Percentiles rank a stretch among this genome's conserved stretches.
phyloP scores from a whole-genome alignment of 139 green algal genomes.

The Coelastrella sp. region DNA sequence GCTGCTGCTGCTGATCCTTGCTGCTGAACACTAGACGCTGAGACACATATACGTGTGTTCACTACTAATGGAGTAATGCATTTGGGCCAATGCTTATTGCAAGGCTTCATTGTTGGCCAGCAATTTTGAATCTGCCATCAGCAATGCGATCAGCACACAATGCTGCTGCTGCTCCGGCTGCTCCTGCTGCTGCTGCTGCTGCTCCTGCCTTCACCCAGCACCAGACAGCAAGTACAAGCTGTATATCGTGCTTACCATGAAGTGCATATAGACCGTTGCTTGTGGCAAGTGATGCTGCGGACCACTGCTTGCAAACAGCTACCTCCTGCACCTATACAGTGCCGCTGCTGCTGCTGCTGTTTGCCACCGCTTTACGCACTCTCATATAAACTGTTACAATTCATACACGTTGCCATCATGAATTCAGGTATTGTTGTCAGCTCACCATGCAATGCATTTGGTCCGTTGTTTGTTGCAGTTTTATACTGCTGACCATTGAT shows the following conservation, averaged over 20 bases:
- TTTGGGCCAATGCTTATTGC: too few relatives aligned
- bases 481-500: too few relatives aligned
- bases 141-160: background rate
- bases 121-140: too few relatives aligned
- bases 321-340: conserved; percentile 79
- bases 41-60: too few relatives aligned
- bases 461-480: background rate
- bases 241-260: conserved; percentile 72
- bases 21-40: too few relatives aligned
- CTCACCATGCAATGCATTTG: conserved; percentile 89
- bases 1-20: too few relatives aligned
- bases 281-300: conserved; percentile 75
- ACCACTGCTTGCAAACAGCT: conserved; percentile 80
- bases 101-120: too few relatives aligned
- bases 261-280: conserved; percentile 89
- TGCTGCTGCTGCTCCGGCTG: background rate
- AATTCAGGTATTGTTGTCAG: background rate
- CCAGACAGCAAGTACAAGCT: background rate
- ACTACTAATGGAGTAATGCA: too few relatives aligned
- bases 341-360: too few relatives aligned
- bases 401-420: too few relatives aligned
- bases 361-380: conserved; percentile 83
- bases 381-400: too few relatives aligned
- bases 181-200: background rate
- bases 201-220: background rate